Percentiles rank a stretch among this genome's conserved stretches.
phyloP scores from a whole-genome alignment of 805 yeast species.

The Candida quercuum region DNA sequence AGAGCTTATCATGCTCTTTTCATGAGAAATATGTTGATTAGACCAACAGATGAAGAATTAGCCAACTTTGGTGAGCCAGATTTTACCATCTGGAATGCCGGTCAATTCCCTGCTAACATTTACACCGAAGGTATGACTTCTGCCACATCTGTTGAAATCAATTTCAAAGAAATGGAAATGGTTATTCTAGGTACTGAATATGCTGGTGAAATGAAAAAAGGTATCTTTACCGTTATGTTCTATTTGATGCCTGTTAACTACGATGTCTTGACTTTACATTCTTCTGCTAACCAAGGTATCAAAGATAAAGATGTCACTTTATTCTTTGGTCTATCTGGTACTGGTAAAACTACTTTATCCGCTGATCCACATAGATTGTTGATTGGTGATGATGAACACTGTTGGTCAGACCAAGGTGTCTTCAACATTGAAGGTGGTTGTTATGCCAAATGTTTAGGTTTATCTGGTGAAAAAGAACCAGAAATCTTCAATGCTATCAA shows the following conservation, averaged over 20 bases:
- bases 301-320: slow-evolving; percentile 81
- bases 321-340: slow-evolving; percentile 95
- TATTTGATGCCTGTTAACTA: slow-evolving; percentile 95
- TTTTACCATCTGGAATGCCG: slow-evolving; percentile 97
- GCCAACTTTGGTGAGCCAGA: slow-evolving; percentile 93
- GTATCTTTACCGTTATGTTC: slow-evolving; percentile 98
- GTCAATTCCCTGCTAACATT: slow-evolving; percentile 96
- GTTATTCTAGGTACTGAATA: slow-evolving; percentile 97
- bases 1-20: slow-evolving; percentile 97
- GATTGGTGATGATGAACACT: slow-evolving; percentile 98
- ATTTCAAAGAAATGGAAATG: slow-evolving; percentile 98
- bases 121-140: slow-evolving; percentile 98
- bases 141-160: slow-evolving; percentile 90
- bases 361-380: slow-evolving; percentile 92
- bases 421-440: slow-evolving; percentile 99
- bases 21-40: slow-evolving; percentile 97
- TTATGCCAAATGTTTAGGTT: slow-evolving; percentile 94
- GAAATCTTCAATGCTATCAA: slow-evolving; percentile 93
- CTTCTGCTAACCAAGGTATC: slow-evolving; percentile 89
- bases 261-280: slow-evolving; percentile 87
- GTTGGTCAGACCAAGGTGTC: slow-evolving; percentile 98
- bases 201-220: slow-evolving; percentile 99
- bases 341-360: slow-evolving; percentile 95
- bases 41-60: slow-evolving; percentile 89
- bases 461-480: slow-evolving; percentile 90